Evolutionary conservation across 345 rosid species (phyloP).

Genomic region (Eucalyptus pauciflora): DNA sequence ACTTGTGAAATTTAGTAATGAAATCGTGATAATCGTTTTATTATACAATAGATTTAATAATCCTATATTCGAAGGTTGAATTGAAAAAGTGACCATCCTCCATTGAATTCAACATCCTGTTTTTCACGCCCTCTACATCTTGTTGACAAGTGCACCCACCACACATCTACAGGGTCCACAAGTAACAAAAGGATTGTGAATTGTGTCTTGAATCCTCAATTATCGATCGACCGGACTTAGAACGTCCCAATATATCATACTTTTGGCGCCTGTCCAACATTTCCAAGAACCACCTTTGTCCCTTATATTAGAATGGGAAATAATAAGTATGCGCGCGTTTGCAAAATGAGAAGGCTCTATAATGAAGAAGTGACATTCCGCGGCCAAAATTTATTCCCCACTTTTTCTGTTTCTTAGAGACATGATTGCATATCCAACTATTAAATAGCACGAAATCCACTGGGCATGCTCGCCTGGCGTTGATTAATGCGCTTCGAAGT

Average conservation of each 20-base stretch:
- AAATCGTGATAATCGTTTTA: neutral
- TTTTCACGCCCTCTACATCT: too few species aligned
- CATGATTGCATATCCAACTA: neutral
- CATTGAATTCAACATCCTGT: too few species aligned
- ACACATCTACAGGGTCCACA: neutral
- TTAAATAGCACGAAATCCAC: neutral
- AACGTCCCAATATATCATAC: neutral
- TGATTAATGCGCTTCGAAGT: neutral
- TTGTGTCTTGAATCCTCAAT: neutral
- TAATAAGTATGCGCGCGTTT: neutral
- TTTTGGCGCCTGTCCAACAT: neutral
- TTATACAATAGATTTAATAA: neutral
- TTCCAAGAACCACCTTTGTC: neutral
- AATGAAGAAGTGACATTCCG: neutral
- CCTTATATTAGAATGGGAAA: too few species aligned
- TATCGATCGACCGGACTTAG: neutral
- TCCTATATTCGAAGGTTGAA: neutral
- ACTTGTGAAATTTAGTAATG: neutral
- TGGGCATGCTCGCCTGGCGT: neutral
- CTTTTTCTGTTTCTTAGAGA: neutral
- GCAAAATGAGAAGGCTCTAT: neutral
- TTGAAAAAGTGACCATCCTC: neutral
- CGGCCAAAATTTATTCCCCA: neutral
- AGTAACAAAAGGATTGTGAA: neutral
- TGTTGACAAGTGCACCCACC: neutral